phyloP scores from a whole-genome alignment of 164 flowering plant species.

The Magnolia officinalis region DNA sequence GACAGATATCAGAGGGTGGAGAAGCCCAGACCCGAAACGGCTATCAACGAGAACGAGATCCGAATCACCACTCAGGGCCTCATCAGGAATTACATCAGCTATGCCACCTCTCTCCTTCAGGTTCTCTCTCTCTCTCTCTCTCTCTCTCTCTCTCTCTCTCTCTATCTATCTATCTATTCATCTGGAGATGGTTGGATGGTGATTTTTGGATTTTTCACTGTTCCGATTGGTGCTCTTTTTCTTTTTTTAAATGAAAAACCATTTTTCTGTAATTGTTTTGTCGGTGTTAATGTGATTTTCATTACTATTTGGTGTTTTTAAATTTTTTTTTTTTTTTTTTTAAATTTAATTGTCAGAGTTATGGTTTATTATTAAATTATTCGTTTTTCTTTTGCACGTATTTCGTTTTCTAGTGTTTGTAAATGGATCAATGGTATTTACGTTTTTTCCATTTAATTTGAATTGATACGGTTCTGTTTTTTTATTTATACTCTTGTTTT shows the following conservation, averaged over 20 bases:
- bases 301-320: neutral
- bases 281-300: too few species aligned
- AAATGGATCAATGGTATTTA: too few species aligned
- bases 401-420: too few species aligned
- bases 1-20: conserved; percentile 74
- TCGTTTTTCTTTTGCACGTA: too few species aligned
- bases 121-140: conserved; percentile 21
- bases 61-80: conserved; percentile 76
- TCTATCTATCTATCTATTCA: neutral
- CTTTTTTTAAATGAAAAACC: neutral
- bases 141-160: neutral
- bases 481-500: too few species aligned
- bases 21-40: conserved; percentile 53
- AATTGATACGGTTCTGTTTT: too few species aligned
- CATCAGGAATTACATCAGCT: conserved; percentile 73
- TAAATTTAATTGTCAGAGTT: neutral
- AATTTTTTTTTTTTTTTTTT: neutral
- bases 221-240: neutral
- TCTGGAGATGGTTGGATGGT: neutral
- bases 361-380: neutral
- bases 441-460: too few species aligned
- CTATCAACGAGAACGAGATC: conserved; percentile 70
- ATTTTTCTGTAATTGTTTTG: too few species aligned
- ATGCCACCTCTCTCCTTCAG: conserved; percentile 73
- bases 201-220: neutral